Evolutionary conservation across 2,329 filamentous ascomycete species (phyloP).

Genomic region (Gliomastix tumulicola): DNA sequence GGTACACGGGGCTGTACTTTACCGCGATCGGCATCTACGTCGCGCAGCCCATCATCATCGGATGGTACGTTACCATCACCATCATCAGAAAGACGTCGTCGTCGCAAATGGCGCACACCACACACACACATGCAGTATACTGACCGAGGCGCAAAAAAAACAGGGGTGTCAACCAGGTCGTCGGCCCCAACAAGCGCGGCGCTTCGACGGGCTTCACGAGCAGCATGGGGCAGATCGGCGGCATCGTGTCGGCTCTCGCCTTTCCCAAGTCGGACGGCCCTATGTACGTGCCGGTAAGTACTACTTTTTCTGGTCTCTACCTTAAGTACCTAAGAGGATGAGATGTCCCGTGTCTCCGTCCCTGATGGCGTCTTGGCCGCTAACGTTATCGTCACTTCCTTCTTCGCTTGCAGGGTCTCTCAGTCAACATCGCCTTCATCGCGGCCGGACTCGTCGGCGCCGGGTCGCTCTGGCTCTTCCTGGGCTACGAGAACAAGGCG

Average conservation of each 20-base stretch:
- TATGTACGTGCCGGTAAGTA: conserved; percentile 18
- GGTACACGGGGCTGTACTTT: conserved; percentile 21
- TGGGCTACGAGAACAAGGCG: not conserved
- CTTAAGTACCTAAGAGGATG: no score
- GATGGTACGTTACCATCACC: conserved; percentile 20
- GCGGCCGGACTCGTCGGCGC: conserved; percentile 1
- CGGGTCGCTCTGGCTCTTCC: conserved; percentile 8
- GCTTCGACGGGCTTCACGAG: conserved; percentile 37
- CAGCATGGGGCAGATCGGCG: conserved; percentile 33
- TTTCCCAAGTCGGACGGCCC: conserved; percentile 12
- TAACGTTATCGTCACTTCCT: no score
- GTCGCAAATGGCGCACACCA: no score
- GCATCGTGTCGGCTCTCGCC: conserved; percentile 17
- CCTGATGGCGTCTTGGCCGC: no score
- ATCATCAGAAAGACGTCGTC: not conserved
- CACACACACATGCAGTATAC: not conserved
- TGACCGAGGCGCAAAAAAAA: no score
- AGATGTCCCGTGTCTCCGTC: no score
- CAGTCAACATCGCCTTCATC: not conserved
- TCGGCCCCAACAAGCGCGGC: conserved; percentile 37
- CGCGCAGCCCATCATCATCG: conserved; percentile 23
- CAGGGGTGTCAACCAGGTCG: conserved; percentile 29
- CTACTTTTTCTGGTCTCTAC: no score
- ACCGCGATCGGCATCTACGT: conserved; percentile 20
- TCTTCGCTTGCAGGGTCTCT: no score